Conservation (phyloP, 2,329 filamentous ascomycete genomes). For the Paraconiothyrium brasiliense region DNA sequence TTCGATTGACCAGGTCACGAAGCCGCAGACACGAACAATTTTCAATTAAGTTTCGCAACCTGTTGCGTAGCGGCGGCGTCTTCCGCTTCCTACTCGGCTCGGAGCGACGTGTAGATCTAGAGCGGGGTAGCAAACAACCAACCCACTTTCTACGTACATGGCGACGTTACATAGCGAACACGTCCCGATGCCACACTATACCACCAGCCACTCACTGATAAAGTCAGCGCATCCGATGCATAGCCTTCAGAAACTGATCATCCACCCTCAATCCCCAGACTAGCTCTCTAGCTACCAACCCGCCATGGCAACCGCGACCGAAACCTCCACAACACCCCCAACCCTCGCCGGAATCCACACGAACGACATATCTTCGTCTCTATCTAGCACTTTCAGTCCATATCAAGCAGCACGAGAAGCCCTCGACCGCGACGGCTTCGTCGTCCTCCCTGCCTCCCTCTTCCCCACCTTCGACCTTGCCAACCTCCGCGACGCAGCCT, state of each 20-base stretch:
- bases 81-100: neutral
- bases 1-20: neutral
- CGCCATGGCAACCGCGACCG: constrained; percentile 25
- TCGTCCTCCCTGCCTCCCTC: constrained; percentile 74
- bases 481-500: constrained; percentile 68
- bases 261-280: neutral
- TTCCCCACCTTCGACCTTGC: constrained; percentile 59
- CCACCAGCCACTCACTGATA: neutral
- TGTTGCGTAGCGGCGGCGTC: neutral
- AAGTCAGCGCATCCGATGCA: constrained; percentile 1
- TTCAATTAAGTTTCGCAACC: neutral
- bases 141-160: constrained; percentile 25
- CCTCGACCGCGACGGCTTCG: constrained; percentile 78
- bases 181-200: constrained; percentile 17
- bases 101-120: constrained; percentile 12
- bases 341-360: constrained; percentile 8
- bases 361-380: neutral
- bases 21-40: neutral
- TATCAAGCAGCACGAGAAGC: constrained; percentile 54
- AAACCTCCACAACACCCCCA: constrained; percentile 17
- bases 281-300: neutral
- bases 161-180: constrained; percentile 30
- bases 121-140: constrained; percentile 28
- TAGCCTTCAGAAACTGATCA: neutral
- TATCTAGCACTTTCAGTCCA: constrained; percentile 23